A percentile compares a stretch with the other conserved stretches of the same genome.
Conservation (phyloP, 2,329 filamentous ascomycete genomes). For the Penicillium sp. region DNA sequence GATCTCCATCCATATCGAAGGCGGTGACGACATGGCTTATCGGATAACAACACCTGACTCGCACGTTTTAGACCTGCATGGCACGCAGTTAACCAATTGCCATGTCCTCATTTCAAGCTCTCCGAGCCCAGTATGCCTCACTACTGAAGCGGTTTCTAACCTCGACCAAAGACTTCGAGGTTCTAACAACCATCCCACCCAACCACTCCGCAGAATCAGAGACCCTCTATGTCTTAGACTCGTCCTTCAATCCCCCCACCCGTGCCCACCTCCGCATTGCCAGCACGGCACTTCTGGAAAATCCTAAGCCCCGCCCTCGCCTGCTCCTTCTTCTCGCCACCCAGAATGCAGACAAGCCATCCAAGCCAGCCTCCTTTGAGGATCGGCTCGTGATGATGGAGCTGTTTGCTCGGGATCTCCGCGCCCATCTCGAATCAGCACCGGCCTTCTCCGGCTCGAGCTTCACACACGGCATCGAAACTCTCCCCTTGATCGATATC, state of each 20-base stretch:
- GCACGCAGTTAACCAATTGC: background rate
- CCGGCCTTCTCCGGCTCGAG: slow-evolving; percentile 7
- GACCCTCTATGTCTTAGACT: slow-evolving; percentile 63
- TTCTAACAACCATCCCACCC: slow-evolving; percentile 14
- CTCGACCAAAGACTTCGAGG: slow-evolving; percentile 37
- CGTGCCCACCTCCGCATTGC: slow-evolving; percentile 58
- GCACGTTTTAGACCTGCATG: background rate
- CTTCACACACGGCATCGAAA: background rate
- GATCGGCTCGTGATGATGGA: slow-evolving; percentile 51
- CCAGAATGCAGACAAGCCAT: slow-evolving; percentile 63
- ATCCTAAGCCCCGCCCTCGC: slow-evolving; percentile 33
- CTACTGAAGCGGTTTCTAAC: slow-evolving; percentile 45
- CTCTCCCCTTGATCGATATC: slow-evolving; percentile 43
- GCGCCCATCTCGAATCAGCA: slow-evolving; percentile 26
- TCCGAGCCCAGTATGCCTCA: slow-evolving; percentile 40
- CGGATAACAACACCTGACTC: background rate
- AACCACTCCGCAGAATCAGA: slow-evolving; percentile 19
- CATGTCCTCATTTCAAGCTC: slow-evolving; percentile 27
- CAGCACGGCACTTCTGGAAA: slow-evolving; percentile 50
- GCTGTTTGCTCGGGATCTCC: slow-evolving; percentile 45
- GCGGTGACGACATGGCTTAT: slow-evolving; percentile 6
- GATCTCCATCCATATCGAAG: background rate
- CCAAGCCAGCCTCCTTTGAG: slow-evolving; percentile 49
- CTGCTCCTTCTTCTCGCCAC: slow-evolving; percentile 61
- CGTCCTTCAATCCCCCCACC: slow-evolving; percentile 65